These are phyloP conservation scores for Trametes versicolor DNA, from an alignment of 1,284 basidiomycete genomes.

Conservation along the genomic window DNA sequence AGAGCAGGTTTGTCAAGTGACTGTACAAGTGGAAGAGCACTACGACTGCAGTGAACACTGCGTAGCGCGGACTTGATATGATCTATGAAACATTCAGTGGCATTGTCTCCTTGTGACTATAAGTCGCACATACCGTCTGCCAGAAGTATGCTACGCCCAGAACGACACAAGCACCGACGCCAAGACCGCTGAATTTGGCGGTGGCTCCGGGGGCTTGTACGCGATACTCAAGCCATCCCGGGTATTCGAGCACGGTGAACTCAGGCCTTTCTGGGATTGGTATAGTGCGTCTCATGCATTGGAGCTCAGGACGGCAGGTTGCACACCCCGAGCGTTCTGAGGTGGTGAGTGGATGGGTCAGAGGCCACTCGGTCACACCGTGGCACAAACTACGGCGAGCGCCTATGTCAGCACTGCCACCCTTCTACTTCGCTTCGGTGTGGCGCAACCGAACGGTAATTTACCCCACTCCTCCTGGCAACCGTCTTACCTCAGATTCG, in stretches of 20 bases:
- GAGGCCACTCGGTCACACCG: background rate
- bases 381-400: background rate
- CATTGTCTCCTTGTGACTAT: background rate
- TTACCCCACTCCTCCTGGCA: too few relatives aligned
- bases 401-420: background rate
- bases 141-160: constrained; percentile 38
- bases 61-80: background rate
- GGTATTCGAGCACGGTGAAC: constrained; percentile 55
- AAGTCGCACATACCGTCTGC: constrained; percentile 10
- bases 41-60: constrained; percentile 13
- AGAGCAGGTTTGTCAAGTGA: constrained; percentile 59
- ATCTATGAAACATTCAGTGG: constrained; percentile 2
- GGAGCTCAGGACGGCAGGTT: constrained; percentile 5
- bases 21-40: constrained; percentile 36
- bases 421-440: too few relatives aligned
- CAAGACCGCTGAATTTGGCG: constrained; percentile 46
- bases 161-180: constrained; percentile 49
- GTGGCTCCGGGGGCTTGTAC: constrained; percentile 60
- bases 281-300: constrained; percentile 54
- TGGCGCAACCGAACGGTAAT: too few relatives aligned
- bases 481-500: too few relatives aligned
- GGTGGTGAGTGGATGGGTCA: background rate
- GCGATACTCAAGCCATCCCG: constrained; percentile 60
- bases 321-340: background rate
- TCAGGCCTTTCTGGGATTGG: constrained; percentile 65